A percentile compares a stretch with the other conserved stretches of the same genome.
These are phyloP conservation scores for Nidularia pulvinata DNA, from an alignment of 768 basidiomycete species.

Conservation along the genomic window DNA sequence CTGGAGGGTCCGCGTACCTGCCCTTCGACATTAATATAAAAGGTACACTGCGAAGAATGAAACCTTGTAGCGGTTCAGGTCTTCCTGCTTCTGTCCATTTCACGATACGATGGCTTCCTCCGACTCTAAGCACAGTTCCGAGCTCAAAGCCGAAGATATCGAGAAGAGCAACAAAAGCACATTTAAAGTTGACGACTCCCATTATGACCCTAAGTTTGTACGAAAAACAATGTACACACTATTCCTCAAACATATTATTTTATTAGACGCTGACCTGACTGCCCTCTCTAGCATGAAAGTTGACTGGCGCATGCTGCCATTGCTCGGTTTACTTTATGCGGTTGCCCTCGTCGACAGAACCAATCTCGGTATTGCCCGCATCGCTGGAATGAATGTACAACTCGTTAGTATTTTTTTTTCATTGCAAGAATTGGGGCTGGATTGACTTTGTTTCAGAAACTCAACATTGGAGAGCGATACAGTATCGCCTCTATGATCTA, in stretches of 20 bases:
- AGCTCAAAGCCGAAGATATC: conserved; percentile 14
- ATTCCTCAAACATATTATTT: too few species aligned
- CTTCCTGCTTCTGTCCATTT: background rate
- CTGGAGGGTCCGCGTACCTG: background rate
- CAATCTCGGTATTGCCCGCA: conserved; percentile 31
- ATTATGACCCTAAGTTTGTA: conserved; percentile 14
- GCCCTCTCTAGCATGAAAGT: conserved; percentile 19
- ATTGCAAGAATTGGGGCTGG: background rate
- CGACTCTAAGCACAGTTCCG: conserved; percentile 16
- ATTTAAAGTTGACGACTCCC: conserved; percentile 1
- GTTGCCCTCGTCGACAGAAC: conserved; percentile 34
- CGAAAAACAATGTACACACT: conserved; percentile 14
- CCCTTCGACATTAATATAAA: background rate
- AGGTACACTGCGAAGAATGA: background rate
- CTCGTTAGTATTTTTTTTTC: conserved; percentile 16
- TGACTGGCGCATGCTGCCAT: conserved; percentile 31
- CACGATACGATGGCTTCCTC: conserved; percentile 9
- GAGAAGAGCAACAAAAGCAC: conserved; percentile 7
- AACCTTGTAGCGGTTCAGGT: background rate
- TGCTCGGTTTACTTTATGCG: conserved; percentile 29
- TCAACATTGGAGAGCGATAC: conserved; percentile 27
- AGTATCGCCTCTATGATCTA: conserved; percentile 30
- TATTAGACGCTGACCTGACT: background rate
- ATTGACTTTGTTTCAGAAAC: conserved; percentile 11
- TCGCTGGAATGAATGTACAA: conserved; percentile 31